These are phyloP conservation scores for Diaporthe nobilis DNA, from an alignment of 2,329 filamentous ascomycete genomes.

Conservation along the genomic window DNA sequence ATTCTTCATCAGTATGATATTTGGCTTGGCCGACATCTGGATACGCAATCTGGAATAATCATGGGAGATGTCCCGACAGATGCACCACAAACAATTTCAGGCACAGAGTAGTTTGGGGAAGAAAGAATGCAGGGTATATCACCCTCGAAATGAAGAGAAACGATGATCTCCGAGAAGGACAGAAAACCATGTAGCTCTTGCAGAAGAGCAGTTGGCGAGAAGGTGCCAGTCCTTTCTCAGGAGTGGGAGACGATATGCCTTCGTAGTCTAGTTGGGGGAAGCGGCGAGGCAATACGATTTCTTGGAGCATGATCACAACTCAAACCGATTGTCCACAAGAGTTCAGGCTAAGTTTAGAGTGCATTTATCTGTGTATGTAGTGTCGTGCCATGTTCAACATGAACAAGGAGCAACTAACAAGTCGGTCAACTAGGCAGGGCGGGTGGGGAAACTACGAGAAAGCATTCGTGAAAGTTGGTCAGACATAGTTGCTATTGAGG, in stretches of 20 bases:
- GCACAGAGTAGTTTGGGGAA: constrained; percentile 7
- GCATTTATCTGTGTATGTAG: background rate
- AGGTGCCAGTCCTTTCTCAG: background rate
- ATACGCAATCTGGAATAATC: constrained; percentile 35
- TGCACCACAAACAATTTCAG: background rate
- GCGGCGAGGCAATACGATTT: constrained; percentile 24
- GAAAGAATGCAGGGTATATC: background rate
- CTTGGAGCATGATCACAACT: constrained; percentile 13
- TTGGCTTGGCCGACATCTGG: constrained; percentile 33
- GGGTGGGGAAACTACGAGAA: background rate
- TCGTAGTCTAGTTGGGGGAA: constrained; percentile 18
- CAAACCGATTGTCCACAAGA: background rate
- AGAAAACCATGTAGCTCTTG: constrained; percentile 7
- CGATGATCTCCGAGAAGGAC: background rate
- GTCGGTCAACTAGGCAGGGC: background rate
- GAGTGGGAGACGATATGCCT: constrained; percentile 1
- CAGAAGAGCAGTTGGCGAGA: constrained; percentile 1
- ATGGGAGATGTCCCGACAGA: background rate
- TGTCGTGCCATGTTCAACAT: background rate
- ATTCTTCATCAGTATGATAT: constrained; percentile 32
- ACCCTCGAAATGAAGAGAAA: background rate
- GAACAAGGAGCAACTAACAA: background rate
- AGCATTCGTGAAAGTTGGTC: background rate
- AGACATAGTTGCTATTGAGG: background rate
- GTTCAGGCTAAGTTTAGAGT: background rate